Conservation (phyloP, 306 rosid genomes). For the Dryas alaskensis region DNA sequence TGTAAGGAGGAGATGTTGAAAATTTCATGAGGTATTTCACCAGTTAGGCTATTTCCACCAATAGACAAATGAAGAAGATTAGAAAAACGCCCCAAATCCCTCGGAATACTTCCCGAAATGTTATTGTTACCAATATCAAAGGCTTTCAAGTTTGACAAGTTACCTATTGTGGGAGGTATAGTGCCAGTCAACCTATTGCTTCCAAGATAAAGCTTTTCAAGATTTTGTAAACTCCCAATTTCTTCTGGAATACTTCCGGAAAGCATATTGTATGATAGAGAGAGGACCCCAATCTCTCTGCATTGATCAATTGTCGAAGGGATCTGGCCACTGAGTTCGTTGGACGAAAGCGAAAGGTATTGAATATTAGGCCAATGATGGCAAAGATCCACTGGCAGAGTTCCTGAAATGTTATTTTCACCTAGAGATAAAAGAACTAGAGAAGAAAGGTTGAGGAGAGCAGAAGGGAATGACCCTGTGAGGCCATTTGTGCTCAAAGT, state of each 20-base stretch:
- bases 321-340: not conserved
- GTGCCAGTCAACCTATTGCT: not conserved
- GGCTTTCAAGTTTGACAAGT: not conserved
- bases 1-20: too few relatives aligned
- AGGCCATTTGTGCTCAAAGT: not conserved
- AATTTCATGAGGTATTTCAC: too few relatives aligned
- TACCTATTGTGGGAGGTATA: conserved; percentile 3
- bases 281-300: not conserved
- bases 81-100: too few relatives aligned
- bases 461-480: not conserved
- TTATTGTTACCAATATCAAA: not conserved
- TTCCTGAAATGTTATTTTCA: conserved; percentile 9
- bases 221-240: conserved; percentile 11
- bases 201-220: not conserved
- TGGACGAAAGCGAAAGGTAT: not conserved
- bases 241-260: conserved; percentile 1
- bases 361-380: not conserved
- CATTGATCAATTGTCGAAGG: conserved; percentile 1
- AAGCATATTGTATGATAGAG: not conserved
- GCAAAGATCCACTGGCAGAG: conserved; percentile 1
- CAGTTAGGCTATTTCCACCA: too few relatives aligned
- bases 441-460: conserved; percentile 10
- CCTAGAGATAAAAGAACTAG: not conserved
- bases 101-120: not conserved
- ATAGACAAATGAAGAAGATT: too few relatives aligned